Evolutionary conservation across 2,329 filamentous ascomycete species (phyloP), one percentile per base, ranked within the genome.

Genomic region (Venturia aucupariae): DNA sequence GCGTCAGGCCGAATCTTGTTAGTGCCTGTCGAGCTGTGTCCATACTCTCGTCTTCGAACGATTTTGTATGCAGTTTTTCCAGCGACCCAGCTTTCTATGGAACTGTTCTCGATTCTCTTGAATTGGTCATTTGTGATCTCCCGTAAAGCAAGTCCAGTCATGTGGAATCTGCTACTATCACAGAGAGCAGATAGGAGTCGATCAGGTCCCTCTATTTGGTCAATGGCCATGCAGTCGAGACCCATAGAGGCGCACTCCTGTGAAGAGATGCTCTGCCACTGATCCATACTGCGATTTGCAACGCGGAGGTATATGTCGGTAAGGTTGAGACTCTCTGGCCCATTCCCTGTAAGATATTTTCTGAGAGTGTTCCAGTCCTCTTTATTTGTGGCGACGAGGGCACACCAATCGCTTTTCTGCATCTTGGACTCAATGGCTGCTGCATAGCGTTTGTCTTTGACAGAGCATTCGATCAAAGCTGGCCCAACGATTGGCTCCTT

Each of bases 151-250:
- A 93, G 82, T 0, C 85, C 90, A 6, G 87, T 87, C 32, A 79
- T 78, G 69, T 96, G 86, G 7, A 97, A 75, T 63, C 79, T 82
- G 65, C 82, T 84, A 68, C 90, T 87, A 15, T 86, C 83, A 74
- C 92, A 97, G 27, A 99, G 83, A 89, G 96, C 94, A 7, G 90
- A 88, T 41, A 97, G 78, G 1, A 99, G 90, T 1, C 90, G 83
- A 1, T 88, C 86, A 0, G 95, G 95, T 0, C 93, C 94, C 41
- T 87, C 82, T 6, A 99, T 72, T 65, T 84, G 90, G 71, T 97
- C 89, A 32, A 90, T 80, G 0, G 91, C 86, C 77, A 89, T 96
- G 1, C 88, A 86, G 67, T 95, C 88, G 61, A 99, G 84, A 0
- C 91, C 91, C 42, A 74, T 85, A 65, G 48, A 70, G 66, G 62